These are phyloP conservation scores for Epithemia pelagica DNA, from an alignment of 108 stramenopile genomes.

Conservation along the genomic window DNA sequence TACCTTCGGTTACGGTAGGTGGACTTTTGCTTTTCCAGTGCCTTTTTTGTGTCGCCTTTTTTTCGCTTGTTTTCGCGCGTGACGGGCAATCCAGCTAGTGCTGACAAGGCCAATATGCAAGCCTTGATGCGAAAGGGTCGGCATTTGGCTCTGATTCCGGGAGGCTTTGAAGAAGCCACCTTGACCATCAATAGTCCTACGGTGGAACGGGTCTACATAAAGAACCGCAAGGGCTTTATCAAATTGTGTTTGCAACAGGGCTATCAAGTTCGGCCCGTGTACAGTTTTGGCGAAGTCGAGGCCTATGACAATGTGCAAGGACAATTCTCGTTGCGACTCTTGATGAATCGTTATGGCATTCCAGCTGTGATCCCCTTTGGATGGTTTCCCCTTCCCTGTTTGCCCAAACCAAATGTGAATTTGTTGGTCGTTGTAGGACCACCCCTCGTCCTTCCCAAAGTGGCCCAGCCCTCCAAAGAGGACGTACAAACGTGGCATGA, in stretches of 20 bases:
- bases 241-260: slow-evolving; percentile 51
- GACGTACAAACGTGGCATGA: slow-evolving; percentile 43
- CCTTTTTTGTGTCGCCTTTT: slow-evolving; percentile 40
- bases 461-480: slow-evolving; percentile 36
- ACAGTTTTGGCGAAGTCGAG: slow-evolving; percentile 52
- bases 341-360: slow-evolving; percentile 21
- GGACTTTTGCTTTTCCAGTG: slow-evolving; percentile 53
- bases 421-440: slow-evolving; percentile 13
- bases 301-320: slow-evolving; percentile 49
- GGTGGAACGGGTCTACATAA: slow-evolving; percentile 52
- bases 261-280: slow-evolving; percentile 48
- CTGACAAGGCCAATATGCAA: slow-evolving; percentile 20
- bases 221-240: slow-evolving; percentile 56
- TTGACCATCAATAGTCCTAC: slow-evolving; percentile 18
- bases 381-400: slow-evolving; percentile 9
- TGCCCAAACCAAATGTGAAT: slow-evolving; percentile 11
- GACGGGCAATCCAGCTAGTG: slow-evolving; percentile 41
- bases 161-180: slow-evolving; percentile 76
- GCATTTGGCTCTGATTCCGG: slow-evolving; percentile 50
- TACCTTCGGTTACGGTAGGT: slow-evolving; percentile 27
- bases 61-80: slow-evolving; percentile 42
- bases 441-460: slow-evolving; percentile 41
- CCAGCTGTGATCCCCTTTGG: slow-evolving; percentile 15
- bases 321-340: slow-evolving; percentile 5
- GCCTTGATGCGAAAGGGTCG: slow-evolving; percentile 3